These are phyloP conservation scores for Cystofilobasidium macerans DNA, from an alignment of 768 basidiomycete genomes.

Conservation along the genomic window DNA sequence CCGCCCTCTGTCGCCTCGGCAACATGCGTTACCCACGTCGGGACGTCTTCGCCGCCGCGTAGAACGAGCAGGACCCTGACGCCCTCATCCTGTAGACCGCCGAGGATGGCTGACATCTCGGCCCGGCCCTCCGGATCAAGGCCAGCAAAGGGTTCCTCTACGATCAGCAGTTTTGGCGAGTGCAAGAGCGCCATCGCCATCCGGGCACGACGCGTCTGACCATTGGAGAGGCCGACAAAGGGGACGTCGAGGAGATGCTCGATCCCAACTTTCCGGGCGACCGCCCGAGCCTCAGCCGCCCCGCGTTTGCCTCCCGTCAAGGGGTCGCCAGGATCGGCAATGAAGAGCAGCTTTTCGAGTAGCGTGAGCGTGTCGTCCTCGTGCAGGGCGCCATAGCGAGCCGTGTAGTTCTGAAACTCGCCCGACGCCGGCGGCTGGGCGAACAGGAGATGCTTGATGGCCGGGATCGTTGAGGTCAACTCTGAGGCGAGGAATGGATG, in stretches of 20 bases:
- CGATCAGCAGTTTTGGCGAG: constrained; percentile 49
- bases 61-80: constrained; percentile 33
- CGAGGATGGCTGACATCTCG: constrained; percentile 33
- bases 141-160: constrained; percentile 32
- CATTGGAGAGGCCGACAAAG: constrained; percentile 73
- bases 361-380: constrained; percentile 75
- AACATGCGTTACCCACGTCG: constrained; percentile 36
- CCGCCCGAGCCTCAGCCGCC: constrained; percentile 43
- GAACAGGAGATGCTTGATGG: constrained; percentile 48
- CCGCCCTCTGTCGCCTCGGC: constrained; percentile 36
- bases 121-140: constrained; percentile 33
- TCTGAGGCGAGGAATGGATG: constrained; percentile 19
- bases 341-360: constrained; percentile 40
- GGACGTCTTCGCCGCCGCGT: constrained; percentile 32
- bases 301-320: constrained; percentile 8
- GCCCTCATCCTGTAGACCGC: constrained; percentile 28
- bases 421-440: constrained; percentile 38
- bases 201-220: constrained; percentile 77
- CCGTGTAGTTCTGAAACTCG: constrained; percentile 84
- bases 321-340: constrained; percentile 14
- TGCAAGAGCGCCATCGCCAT: constrained; percentile 65
- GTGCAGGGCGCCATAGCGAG: constrained; percentile 75
- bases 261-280: constrained; percentile 53
- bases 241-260: constrained; percentile 64
- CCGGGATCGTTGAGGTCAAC: constrained; percentile 24